Percentiles rank a stretch among this genome's conserved stretches.
phyloP scores from a whole-genome alignment of 208 protist species.

The Naegleria lovaniensis region DNA sequence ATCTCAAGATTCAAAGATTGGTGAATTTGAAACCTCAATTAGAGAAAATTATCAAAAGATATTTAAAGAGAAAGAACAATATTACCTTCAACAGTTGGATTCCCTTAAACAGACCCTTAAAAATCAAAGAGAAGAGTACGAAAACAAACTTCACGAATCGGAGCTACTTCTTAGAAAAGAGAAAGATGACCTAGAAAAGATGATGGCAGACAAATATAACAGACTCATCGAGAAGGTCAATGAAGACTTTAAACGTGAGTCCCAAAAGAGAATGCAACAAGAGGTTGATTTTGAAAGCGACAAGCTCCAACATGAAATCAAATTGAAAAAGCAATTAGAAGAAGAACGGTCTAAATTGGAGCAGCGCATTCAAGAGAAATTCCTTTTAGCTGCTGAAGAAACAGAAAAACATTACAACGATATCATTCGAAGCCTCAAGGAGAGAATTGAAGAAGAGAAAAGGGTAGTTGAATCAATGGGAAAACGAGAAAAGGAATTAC shows the following conservation, averaged over 20 bases:
- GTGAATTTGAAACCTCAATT: not conserved
- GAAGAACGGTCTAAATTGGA: not conserved
- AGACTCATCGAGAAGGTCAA: not conserved
- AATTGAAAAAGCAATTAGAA: not conserved
- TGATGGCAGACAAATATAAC: not conserved
- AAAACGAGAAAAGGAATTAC: not conserved
- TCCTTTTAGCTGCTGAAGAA: not conserved
- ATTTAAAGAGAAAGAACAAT: slow-evolving; percentile 19
- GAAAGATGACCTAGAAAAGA: not conserved
- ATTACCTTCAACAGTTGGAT: not conserved
- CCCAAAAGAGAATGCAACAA: slow-evolving; percentile 10
- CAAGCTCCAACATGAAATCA: slow-evolving; percentile 11
- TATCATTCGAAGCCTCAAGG: not conserved
- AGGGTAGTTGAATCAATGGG: not conserved
- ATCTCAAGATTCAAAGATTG: not conserved
- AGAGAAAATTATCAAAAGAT: not conserved
- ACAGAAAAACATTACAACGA: not conserved
- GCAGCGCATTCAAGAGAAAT: slow-evolving; percentile 2
- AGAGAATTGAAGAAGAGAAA: not conserved
- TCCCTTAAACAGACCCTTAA: not conserved
- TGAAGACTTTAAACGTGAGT: not conserved
- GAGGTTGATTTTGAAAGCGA: slow-evolving; percentile 18
- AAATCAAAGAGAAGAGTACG: slow-evolving; percentile 1
- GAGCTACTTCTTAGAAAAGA: slow-evolving; percentile 14
- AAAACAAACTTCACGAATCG: not conserved